Evolutionary conservation across 495 filamentous ascomycete species (phyloP).

Genomic region (Tirmania nivea): DNA sequence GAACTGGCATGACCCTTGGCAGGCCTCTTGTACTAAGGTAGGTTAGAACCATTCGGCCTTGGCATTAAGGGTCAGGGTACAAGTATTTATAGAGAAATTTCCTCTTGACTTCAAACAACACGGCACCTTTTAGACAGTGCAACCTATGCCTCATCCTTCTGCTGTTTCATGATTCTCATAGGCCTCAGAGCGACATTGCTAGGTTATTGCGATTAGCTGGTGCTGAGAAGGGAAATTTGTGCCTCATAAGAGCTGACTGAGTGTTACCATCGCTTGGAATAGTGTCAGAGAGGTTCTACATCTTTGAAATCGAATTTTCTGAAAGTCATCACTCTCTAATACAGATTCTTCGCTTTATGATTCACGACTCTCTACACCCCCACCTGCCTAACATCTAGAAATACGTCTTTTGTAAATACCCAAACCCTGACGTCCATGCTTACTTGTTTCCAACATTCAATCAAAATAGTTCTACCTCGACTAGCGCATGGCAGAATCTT

Average conservation of each 20-base stretch:
- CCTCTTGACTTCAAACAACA: neutral
- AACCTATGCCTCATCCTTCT: neutral
- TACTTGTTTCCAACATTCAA: too few relatives aligned
- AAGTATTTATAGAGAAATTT: neutral
- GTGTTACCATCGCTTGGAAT: neutral
- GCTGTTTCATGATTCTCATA: neutral
- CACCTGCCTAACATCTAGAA: too few relatives aligned
- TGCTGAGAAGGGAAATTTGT: neutral
- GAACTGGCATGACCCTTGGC: neutral
- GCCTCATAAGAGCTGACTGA: neutral
- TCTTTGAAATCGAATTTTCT: too few relatives aligned
- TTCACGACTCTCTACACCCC: too few relatives aligned
- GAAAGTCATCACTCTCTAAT: too few relatives aligned
- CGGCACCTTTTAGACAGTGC: neutral
- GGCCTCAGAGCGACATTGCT: neutral
- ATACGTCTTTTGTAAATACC: too few relatives aligned
- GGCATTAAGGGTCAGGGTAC: neutral
- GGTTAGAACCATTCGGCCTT: neutral
- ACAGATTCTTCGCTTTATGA: too few relatives aligned
- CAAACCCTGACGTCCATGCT: too few relatives aligned
- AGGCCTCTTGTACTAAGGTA: too few relatives aligned
- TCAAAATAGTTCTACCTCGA: too few relatives aligned
- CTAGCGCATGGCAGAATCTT: too few relatives aligned
- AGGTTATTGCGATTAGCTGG: neutral
- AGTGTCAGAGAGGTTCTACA: neutral